These are phyloP conservation scores for Cutaneotrichosporon sp. DNA, from an alignment of 1,284 basidiomycete species.

Conservation along the genomic window DNA sequence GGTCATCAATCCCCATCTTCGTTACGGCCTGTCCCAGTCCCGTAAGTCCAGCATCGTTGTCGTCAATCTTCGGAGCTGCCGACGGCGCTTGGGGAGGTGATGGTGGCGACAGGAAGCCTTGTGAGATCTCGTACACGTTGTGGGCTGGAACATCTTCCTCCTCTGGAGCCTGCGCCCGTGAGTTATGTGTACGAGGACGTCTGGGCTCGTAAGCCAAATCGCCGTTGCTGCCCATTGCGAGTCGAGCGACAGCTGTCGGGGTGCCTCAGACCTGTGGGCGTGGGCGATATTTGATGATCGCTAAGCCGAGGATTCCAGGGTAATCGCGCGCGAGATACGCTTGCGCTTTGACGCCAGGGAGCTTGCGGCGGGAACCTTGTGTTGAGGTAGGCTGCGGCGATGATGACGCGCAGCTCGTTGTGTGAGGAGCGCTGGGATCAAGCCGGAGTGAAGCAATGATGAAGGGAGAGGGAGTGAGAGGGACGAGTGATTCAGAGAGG, in stretches of 20 bases:
- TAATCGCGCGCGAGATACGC: background rate
- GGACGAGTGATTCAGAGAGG: too few species aligned
- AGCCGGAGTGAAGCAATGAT: too few species aligned
- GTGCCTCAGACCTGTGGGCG: too few species aligned
- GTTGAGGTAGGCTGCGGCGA: too few species aligned
- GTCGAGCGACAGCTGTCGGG: too few species aligned
- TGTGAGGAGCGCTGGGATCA: too few species aligned
- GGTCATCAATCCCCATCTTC: background rate
- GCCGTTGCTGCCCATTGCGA: background rate
- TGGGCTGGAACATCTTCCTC: constrained; percentile 30
- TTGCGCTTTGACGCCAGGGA: too few species aligned
- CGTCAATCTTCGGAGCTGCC: constrained; percentile 1
- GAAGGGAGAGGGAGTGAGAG: too few species aligned
- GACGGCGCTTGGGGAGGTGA: constrained; percentile 23
- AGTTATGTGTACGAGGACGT: constrained; percentile 25
- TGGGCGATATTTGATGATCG: background rate
- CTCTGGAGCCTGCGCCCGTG: constrained; percentile 28
- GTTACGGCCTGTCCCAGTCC: background rate
- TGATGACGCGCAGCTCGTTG: too few species aligned
- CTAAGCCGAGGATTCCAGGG: too few species aligned
- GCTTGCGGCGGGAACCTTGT: too few species aligned
- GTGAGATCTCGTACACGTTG: constrained; percentile 27
- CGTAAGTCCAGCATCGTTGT: background rate
- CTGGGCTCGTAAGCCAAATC: constrained; percentile 28
- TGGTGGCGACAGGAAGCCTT: constrained; percentile 33